Evolutionary conservation across 2,329 filamentous ascomycete species (phyloP).

Genomic region (Myriosclerotinia curreyana): DNA sequence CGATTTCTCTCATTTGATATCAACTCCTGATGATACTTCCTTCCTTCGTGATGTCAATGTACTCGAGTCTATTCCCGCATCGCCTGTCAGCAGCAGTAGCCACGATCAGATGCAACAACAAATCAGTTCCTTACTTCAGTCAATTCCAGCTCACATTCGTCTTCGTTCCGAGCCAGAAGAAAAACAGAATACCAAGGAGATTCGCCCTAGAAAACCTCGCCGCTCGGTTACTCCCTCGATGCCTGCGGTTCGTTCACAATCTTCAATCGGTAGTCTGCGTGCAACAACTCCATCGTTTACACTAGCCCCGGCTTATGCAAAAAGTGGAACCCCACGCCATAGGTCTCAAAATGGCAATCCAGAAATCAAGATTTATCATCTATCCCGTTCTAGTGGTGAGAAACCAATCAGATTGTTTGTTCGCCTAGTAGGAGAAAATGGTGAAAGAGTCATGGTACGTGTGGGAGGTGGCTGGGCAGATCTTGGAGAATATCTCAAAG

Average conservation of each 20-base stretch:
- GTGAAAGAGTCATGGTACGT: constrained; percentile 94
- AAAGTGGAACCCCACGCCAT: constrained; percentile 44
- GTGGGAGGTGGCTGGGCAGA: constrained; percentile 99
- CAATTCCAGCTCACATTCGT: constrained; percentile 75
- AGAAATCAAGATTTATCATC: constrained; percentile 88
- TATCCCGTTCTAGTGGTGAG: constrained; percentile 78
- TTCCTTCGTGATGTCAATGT: constrained; percentile 33
- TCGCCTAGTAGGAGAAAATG: constrained; percentile 82
- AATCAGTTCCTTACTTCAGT: constrained; percentile 73
- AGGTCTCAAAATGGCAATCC: constrained; percentile 54
- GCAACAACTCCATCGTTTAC: constrained; percentile 66
- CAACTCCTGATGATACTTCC: constrained; percentile 31
- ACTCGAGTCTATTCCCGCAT: constrained; percentile 25
- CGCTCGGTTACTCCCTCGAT: constrained; percentile 37
- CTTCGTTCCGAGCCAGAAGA: constrained; percentile 55
- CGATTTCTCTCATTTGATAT: constrained; percentile 25
- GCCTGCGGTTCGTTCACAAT: constrained; percentile 27
- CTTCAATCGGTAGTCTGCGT: constrained; percentile 36
- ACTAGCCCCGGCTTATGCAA: constrained; percentile 58
- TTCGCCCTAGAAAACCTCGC: constrained; percentile 40
- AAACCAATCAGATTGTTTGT: constrained; percentile 94
- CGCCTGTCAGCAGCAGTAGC: constrained; percentile 32
- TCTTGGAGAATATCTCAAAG: constrained; percentile 87
- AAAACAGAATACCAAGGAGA: constrained; percentile 34
- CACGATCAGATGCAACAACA: constrained; percentile 75